phyloP scores from a whole-genome alignment of 2,329 filamentous ascomycete genomes.

The Cladosporium velox region DNA sequence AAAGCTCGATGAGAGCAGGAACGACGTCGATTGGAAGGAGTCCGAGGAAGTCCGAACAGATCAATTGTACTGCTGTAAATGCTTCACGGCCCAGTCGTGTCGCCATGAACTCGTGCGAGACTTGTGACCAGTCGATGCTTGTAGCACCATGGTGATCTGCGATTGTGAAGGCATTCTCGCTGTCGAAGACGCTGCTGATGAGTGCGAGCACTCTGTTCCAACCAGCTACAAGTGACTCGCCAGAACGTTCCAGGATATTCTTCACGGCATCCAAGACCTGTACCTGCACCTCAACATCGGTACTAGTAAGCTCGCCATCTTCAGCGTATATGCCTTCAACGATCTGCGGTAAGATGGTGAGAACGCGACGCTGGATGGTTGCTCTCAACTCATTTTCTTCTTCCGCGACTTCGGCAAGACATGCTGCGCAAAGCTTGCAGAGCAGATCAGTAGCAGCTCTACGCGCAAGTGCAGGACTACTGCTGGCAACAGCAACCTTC shows the following conservation, averaged over 20 bases:
- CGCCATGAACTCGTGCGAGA: constrained; percentile 53
- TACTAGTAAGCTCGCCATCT: constrained; percentile 30
- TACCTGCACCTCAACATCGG: constrained; percentile 61
- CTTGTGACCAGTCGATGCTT: constrained; percentile 32
- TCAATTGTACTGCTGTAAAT: constrained; percentile 85
- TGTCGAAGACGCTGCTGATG: constrained; percentile 76
- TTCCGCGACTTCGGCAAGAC: constrained; percentile 55
- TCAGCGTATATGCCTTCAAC: constrained; percentile 40
- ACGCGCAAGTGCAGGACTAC: constrained; percentile 47
- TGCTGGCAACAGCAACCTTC: constrained; percentile 45
- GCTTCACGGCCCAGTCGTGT: constrained; percentile 78
- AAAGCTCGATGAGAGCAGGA: constrained; percentile 80
- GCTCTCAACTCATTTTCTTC: constrained; percentile 39
- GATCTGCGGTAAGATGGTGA: constrained; percentile 49
- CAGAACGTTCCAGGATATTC: constrained; percentile 82
- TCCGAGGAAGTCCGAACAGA: constrained; percentile 90
- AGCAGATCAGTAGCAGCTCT: constrained; percentile 53
- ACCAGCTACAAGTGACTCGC: constrained; percentile 77
- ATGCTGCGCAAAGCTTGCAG: constrained; percentile 51
- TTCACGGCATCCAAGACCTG: constrained; percentile 66
- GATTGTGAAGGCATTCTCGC: constrained; percentile 16
- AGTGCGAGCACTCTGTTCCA: constrained; percentile 87
- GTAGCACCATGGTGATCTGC: constrained; percentile 22
- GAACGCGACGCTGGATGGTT: constrained; percentile 35
- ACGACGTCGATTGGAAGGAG: constrained; percentile 68